Base-by-base conservation (phyloP, 163 green algal genomes). In the Smithsoniella earleae region DNA sequence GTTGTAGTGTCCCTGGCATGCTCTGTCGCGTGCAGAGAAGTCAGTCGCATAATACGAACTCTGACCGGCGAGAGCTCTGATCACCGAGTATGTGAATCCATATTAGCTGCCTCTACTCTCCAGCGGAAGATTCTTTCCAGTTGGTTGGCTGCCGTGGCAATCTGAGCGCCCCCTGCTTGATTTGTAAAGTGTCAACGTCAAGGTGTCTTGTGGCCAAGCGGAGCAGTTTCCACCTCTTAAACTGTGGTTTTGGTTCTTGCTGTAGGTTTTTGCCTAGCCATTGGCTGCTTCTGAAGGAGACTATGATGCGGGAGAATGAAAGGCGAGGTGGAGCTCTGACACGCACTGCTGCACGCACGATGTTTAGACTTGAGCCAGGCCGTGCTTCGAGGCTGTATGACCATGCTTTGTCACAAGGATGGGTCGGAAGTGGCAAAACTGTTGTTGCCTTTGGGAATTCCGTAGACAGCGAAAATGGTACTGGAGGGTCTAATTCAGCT, bases 261-360 rank as follows among this genome's bases (percentile, higher is more conserved):
- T 49, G 40, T 13, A 49, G 40, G 40, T 34, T 69, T 0, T 18
- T 69, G 58, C 58, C 58, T 30, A 31, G 58, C 25, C 90, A 96
- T 46, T 96, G 94, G 80, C 79, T 96, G 38, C 81, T 81, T 31
- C 81, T 96, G 5, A 96, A 96, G 79, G 85, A 92, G 66, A 78
- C 81, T 25, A 74, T 92, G 66, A 81, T 96, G 80, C 73, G 80
- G 37, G 82, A 87, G 40, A 69, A 69, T 22, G 72, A 80, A 43
- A 64, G 81, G 73, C 64, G 82, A 37, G 79, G 80, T 1, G 28
- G 74, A 18, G 10, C 62, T 16, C 55, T 58, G 0, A 36, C 5
- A 38, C 75, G 49, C 28, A 30, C 36, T 0, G 66, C 88, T 76
- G 80, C 81, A 8, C 80, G 83, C 16, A 78, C 44, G 31, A 84